These are phyloP conservation scores for Exophiala sp. DNA, from an alignment of 2,329 filamentous ascomycete genomes.

Conservation along the genomic window DNA sequence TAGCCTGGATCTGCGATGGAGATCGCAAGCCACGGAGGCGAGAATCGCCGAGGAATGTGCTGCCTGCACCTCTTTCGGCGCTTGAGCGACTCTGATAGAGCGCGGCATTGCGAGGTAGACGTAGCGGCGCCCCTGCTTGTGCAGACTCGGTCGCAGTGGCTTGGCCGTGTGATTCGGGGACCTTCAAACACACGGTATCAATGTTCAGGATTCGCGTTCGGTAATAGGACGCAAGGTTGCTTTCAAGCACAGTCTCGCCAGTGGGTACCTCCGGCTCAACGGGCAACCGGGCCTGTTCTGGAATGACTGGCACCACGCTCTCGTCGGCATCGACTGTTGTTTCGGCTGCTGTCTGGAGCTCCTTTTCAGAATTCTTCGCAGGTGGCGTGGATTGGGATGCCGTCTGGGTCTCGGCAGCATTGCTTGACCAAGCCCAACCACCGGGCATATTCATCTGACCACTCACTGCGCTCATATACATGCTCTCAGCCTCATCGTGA, in stretches of 20 bases:
- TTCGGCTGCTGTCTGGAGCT: background rate
- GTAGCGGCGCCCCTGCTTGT: background rate
- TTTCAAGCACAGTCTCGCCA: constrained; percentile 19
- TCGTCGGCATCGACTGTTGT: background rate
- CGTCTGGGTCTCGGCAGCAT: background rate
- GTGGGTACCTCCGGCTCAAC: constrained; percentile 8
- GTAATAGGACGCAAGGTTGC: constrained; percentile 18
- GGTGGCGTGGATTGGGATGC: background rate
- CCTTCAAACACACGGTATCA: constrained; percentile 6
- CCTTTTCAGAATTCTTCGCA: background rate
- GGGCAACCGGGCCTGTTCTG: background rate
- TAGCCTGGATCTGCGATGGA: background rate
- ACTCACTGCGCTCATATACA: constrained; percentile 54
- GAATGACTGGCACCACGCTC: background rate
- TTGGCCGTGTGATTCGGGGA: constrained; percentile 12
- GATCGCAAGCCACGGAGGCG: constrained; percentile 4
- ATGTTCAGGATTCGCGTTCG: constrained; percentile 17
- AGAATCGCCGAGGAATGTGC: constrained; percentile 17
- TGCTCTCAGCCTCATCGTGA: constrained; percentile 46
- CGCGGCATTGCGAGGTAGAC: constrained; percentile 1
- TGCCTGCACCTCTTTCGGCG: constrained; percentile 8
- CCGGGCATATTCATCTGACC: constrained; percentile 20
- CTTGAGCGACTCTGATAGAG: constrained; percentile 1
- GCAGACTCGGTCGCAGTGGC: background rate
- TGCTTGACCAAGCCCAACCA: constrained; percentile 16